Evolutionary conservation across 768 basidiomycete species (phyloP).

Genomic region (Pisolithus tinctorius): DNA sequence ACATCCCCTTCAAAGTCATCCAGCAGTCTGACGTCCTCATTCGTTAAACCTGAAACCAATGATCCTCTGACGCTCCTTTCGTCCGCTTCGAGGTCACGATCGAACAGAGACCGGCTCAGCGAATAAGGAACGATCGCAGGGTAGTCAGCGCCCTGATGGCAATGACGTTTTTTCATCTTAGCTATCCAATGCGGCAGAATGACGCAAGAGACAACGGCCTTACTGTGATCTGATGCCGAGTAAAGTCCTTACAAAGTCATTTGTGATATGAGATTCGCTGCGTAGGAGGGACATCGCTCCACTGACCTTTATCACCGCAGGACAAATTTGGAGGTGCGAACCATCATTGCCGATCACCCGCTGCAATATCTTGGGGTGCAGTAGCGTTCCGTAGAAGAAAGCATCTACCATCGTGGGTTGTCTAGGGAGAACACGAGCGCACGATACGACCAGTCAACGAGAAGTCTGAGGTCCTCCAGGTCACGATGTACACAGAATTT

Average conservation of each 20-base stretch:
- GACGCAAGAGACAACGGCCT: neutral
- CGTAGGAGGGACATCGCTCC: neutral
- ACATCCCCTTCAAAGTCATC: constrained; percentile 83
- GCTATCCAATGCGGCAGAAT: neutral
- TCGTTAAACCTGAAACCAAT: constrained; percentile 65
- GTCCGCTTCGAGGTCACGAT: constrained; percentile 44
- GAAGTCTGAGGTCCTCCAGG: neutral
- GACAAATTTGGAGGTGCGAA: constrained; percentile 54
- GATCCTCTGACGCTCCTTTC: constrained; percentile 74
- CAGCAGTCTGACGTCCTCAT: constrained; percentile 54
- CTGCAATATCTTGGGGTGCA: constrained; percentile 78
- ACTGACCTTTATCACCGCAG: constrained; percentile 68
- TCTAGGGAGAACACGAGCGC: neutral
- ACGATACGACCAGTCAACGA: neutral
- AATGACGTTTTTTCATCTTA: neutral
- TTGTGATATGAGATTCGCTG: neutral
- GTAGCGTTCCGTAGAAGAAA: constrained; percentile 88
- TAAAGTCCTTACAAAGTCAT: constrained; percentile 50
- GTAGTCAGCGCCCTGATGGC: constrained; percentile 59
- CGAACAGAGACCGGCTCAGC: constrained; percentile 41
- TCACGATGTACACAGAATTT: no score
- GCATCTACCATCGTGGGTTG: constrained; percentile 33
- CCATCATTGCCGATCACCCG: constrained; percentile 71
- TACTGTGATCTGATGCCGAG: constrained; percentile 75
- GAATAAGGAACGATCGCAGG: constrained; percentile 70